A percentile compares a stretch with the other conserved stretches of the same genome.
These are phyloP conservation scores for Malus fusca DNA, from an alignment of 306 rosid species.

Conservation along the genomic window DNA sequence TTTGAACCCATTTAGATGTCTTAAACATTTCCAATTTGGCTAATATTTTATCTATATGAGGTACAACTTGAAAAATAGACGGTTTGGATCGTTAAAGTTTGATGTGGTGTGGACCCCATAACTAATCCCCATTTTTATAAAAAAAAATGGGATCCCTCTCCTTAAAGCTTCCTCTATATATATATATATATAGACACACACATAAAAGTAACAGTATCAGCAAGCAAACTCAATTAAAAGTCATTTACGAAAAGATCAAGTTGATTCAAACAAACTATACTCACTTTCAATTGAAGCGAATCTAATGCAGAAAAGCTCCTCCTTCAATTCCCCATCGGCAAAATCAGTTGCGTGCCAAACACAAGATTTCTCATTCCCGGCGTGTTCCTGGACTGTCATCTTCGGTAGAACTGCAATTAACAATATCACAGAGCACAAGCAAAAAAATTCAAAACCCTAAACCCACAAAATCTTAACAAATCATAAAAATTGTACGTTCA, in stretches of 20 bases:
- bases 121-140: too few relatives aligned
- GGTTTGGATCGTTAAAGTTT: too few relatives aligned
- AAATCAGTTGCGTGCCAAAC: constrained; percentile 96
- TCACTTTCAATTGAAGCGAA: constrained; percentile 89
- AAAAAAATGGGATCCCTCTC: too few relatives aligned
- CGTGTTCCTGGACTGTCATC: constrained; percentile 86
- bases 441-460: not conserved
- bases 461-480: not conserved
- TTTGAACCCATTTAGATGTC: too few relatives aligned
- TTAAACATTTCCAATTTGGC: too few relatives aligned
- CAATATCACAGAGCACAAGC: not conserved
- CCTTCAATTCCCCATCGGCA: constrained; percentile 94
- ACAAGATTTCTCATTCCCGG: constrained; percentile 89
- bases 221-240: not conserved
- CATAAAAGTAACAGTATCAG: not conserved
- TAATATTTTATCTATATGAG: too few relatives aligned
- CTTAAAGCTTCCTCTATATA: too few relatives aligned
- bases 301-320: constrained; percentile 93
- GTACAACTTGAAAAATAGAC: too few relatives aligned
- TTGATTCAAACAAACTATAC: constrained; percentile 5
- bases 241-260: not conserved
- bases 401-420: constrained; percentile 52
- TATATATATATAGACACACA: not conserved
- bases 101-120: too few relatives aligned
- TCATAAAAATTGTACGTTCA: not conserved